Evolutionary conservation across 495 filamentous ascomycete species (phyloP).

Genomic region (Penicillium herquei): DNA sequence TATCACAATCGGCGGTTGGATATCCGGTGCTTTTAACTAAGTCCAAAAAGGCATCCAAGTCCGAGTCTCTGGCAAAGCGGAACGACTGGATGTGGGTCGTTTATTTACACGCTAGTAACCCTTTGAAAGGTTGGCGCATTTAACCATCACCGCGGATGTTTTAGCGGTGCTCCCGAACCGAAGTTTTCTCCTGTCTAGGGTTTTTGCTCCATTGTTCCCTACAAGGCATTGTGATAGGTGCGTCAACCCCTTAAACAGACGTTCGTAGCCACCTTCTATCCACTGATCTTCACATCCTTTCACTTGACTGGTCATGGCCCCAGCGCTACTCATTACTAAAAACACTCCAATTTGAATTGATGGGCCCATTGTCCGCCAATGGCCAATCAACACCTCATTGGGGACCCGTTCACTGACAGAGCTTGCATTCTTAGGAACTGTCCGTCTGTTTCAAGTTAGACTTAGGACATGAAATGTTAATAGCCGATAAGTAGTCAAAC

Average conservation of each 20-base stretch:
- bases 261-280: neutral
- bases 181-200: neutral
- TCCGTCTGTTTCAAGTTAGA: neutral
- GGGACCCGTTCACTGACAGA: neutral
- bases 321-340: neutral
- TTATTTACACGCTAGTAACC: no score
- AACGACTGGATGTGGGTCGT: no score
- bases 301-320: neutral
- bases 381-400: neutral
- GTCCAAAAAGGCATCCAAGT: no score
- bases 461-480: neutral
- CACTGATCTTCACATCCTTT: neutral
- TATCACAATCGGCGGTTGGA: no score
- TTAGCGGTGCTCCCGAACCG: neutral
- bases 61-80: no score
- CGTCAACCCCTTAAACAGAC: neutral
- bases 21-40: no score
- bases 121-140: no score
- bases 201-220: neutral
- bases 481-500: neutral
- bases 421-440: neutral
- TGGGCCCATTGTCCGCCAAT: neutral
- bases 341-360: neutral
- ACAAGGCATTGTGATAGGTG: neutral
- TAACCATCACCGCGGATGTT: no score